Evolutionary conservation across 1,284 basidiomycete genomes (phyloP), one percentile per base, ranked within the genome.

Genomic region (Microbotryum silenes-acaulis): DNA sequence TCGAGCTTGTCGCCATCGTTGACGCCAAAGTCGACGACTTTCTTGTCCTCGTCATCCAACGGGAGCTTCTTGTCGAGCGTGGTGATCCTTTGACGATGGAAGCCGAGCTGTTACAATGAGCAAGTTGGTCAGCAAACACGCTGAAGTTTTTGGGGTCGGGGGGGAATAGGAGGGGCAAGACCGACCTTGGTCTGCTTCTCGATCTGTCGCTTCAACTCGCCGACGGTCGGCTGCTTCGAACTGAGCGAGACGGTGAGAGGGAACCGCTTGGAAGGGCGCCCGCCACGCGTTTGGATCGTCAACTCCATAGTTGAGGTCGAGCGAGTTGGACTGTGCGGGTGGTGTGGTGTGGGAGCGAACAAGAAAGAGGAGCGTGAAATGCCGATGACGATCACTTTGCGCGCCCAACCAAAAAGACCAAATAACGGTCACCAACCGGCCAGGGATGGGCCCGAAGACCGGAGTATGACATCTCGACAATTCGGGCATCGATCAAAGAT

Each of bases 11-110:
- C 81, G 16, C 80, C 82, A 29, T 84, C 81, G 12, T 71, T 72
- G 9, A 89, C 72, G 2, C 81, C 83, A 44, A 83, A 81, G 29
- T 82, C 81, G 9, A 74, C 75, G 31, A 93, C 75, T 21, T 80
- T 81, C 56, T 81, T 62, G 27, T 63, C 78, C 42, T 84, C 82
- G 63, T 91, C 87, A 5, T 81, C 77, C 12, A 89, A 78, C 2
- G 82, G 73, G 57, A 82, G 83, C 57, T 80, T 81, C 42, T 85
- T 82, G 51, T 79, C 81, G 60, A 81, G 82, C 16, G 85, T 74
- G 1, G 83, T 80, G 20, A 94, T 73, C 70, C 86, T 86, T 74
- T 94, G 91, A 21, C 60, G 48, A 53, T 65, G 58, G 2, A 61
- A 29, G 23, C 33, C 42, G 51, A 63, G 49, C 57, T 57, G 27